A percentile compares a stretch with the other conserved stretches of the same genome.
Conservation (phyloP, 78 protist species). For the Dictyostelium discoideum region dicty_2.7 NC_007088.5:3214001-3214500, state of each 20-base stretch:
- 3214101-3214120: background rate
- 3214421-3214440: background rate
- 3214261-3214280: background rate
- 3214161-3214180: background rate
- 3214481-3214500: constrained; percentile 4
- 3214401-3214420: constrained; percentile 13
- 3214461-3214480: background rate
- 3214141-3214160: background rate
- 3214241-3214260: background rate
- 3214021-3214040: no score
- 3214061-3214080: background rate
- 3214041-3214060: background rate
- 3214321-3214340: background rate
- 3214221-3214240: background rate
- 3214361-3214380: background rate
- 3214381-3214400: background rate
- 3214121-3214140: background rate
- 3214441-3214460: background rate
- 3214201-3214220: background rate
- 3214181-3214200: no score
- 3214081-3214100: background rate
- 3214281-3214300: background rate
- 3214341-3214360: background rate
- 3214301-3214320: background rate
- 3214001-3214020: no score